Conservation (phyloP, 1,284 basidiomycete genomes). For the Leucoagaricus sp. region DNA sequence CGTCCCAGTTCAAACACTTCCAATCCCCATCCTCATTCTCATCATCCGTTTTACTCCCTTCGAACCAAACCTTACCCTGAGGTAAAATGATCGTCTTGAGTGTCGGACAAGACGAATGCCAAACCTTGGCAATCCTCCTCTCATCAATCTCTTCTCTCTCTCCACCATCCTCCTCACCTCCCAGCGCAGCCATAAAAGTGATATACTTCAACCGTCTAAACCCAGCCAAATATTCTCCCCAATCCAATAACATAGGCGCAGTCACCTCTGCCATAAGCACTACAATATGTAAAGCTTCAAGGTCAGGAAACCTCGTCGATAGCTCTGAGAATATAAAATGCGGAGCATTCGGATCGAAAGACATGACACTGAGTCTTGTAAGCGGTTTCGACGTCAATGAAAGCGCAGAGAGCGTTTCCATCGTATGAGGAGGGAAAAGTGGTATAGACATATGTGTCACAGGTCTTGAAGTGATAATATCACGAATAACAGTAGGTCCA, state of each 20-base stretch:
- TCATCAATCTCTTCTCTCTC: slow-evolving; percentile 26
- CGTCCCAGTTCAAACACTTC: slow-evolving; percentile 14
- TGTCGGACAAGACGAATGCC: slow-evolving; percentile 40
- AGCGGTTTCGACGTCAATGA: slow-evolving; percentile 39
- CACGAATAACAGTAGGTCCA: slow-evolving; percentile 43
- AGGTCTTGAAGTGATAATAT: slow-evolving; percentile 50
- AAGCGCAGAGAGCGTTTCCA: slow-evolving; percentile 48
- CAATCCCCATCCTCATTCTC: slow-evolving; percentile 7
- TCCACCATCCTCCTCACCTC: not conserved
- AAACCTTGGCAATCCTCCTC: slow-evolving; percentile 35
- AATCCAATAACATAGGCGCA: slow-evolving; percentile 27
- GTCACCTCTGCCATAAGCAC: slow-evolving; percentile 49
- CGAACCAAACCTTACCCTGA: slow-evolving; percentile 43
- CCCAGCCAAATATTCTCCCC: slow-evolving; percentile 5
- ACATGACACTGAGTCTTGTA: slow-evolving; percentile 56
- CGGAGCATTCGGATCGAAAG: slow-evolving; percentile 50
- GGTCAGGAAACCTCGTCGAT: slow-evolving; percentile 41
- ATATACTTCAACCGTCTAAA: slow-evolving; percentile 11
- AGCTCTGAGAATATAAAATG: slow-evolving; percentile 47
- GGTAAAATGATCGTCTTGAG: slow-evolving; percentile 43
- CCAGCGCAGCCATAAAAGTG: slow-evolving; percentile 13
- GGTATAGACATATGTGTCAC: slow-evolving; percentile 54
- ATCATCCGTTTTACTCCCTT: slow-evolving; percentile 19
- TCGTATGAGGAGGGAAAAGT: slow-evolving; percentile 41
- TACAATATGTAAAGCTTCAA: slow-evolving; percentile 61